Evolutionary conservation across 1,284 basidiomycete genomes (phyloP).

Genomic region (Leucoagaricus sp.): DNA sequence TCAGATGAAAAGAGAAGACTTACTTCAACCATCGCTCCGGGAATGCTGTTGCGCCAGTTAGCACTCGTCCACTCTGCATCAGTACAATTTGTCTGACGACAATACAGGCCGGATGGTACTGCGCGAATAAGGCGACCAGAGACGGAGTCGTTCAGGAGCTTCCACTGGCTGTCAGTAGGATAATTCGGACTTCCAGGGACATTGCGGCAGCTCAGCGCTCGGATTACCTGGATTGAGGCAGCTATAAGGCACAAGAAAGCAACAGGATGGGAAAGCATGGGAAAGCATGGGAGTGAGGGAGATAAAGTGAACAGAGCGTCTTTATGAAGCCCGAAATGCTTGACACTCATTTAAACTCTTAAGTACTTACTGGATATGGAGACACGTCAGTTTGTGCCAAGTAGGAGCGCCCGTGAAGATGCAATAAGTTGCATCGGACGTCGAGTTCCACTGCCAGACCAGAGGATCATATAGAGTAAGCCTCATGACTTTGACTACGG

Average conservation of each 20-base stretch:
- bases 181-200: background rate
- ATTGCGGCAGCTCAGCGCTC: background rate
- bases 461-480: too few species aligned
- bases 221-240: background rate
- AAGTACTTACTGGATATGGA: too few species aligned
- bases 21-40: background rate
- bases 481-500: too few species aligned
- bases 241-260: background rate
- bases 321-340: too few species aligned
- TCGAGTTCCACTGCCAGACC: too few species aligned
- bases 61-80: conserved; percentile 2
- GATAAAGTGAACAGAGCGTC: too few species aligned
- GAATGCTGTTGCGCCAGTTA: background rate
- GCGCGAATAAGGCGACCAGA: background rate
- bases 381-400: too few species aligned
- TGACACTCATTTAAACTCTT: too few species aligned
- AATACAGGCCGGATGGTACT: background rate
- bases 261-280: too few species aligned
- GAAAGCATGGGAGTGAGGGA: too few species aligned
- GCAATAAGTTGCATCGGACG: too few species aligned
- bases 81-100: background rate
- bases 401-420: too few species aligned
- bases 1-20: background rate
- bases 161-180: background rate
- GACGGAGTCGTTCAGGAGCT: background rate